These are phyloP conservation scores for Sphagnum contortum DNA, from an alignment of 225 moss, liverwort and hornwort species.

Conservation along the genomic window DNA sequence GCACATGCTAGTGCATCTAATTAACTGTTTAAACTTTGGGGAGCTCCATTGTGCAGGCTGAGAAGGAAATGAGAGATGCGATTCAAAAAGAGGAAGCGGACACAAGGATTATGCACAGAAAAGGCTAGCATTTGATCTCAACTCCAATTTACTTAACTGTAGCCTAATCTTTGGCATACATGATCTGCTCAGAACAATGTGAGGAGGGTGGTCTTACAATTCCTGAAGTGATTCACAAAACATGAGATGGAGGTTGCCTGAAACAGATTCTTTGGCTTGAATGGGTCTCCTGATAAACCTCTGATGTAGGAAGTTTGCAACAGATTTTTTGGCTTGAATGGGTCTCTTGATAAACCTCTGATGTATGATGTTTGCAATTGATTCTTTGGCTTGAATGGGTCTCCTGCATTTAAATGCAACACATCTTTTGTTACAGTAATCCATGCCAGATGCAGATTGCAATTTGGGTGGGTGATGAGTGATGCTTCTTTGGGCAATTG, in stretches of 20 bases:
- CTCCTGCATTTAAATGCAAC: background rate
- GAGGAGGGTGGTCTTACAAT: no score
- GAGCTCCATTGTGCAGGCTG: slow-evolving; percentile 24
- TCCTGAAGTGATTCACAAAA: no score
- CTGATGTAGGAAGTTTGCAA: background rate
- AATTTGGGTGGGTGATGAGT: no score
- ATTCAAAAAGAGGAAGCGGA: slow-evolving; percentile 56
- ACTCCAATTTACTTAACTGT: background rate
- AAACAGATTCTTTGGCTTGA: background rate
- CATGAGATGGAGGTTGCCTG: background rate
- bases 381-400: background rate
- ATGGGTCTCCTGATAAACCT: background rate
- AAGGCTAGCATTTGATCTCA: slow-evolving; percentile 25
- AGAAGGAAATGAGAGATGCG: slow-evolving; percentile 28
- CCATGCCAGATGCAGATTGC: no score
- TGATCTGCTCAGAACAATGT: no score
- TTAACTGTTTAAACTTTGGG: no score
- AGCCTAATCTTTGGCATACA: background rate
- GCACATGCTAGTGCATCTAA: no score
- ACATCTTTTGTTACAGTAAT: no score
- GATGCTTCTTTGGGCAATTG: no score
- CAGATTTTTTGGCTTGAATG: background rate
- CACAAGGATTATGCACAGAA: slow-evolving; percentile 35
- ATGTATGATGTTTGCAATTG: background rate
- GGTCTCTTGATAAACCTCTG: background rate